Evolutionary conservation across 169 alveolate genomes (phyloP), one percentile per base, ranked within the genome.

Genomic region (Besnoitia besnoiti): DNA sequence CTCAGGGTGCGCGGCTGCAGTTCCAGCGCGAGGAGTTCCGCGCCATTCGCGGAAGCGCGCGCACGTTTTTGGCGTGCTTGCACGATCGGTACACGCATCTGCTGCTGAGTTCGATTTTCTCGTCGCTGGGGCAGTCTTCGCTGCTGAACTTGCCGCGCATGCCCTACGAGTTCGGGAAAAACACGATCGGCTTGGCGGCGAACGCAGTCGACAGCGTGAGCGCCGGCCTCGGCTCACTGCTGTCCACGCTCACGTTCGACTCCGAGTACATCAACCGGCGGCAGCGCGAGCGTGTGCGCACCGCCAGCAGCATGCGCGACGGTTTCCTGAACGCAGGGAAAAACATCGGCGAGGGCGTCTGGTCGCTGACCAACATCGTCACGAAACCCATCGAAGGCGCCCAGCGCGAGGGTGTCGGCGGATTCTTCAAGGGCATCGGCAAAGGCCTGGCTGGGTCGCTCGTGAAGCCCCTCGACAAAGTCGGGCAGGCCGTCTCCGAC

Each of bases 361-460:
- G 97, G 92, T 95, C 97, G 44, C 96, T 97, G 44, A 96, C 98
- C 4, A 97, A 97, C 94, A 96, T 97, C 90, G 97, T 97, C 47
- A 97, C 98, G 35, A 97, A 97, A 91, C 99, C 99, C 62, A 96
- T 97, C 67, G 98, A 97, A 85, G 99, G 99, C 40, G 98, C 98
- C 33, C 99, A 97, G 89, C 96, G 96, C 85, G 98, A 95, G 77
- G 99, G 99, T 44, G 94, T 97, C 85, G 97, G 97, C 0, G 99
- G 99, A 0, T 97, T 97, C 93, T 95, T 97, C 89, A 96, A 96
- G 80, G 98, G 98, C n/a, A 91, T 97, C 67, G 98, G 98, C 42
- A 97, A 96, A 77, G 99, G 99, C n/a, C 94, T 97, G n/a, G 97
- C 97, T 5, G 98, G 98, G 33, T 96, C 99, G 30, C 95, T 97